Base-by-base conservation (phyloP, 768 basidiomycete species). In the Suillus americanus region DNA sequence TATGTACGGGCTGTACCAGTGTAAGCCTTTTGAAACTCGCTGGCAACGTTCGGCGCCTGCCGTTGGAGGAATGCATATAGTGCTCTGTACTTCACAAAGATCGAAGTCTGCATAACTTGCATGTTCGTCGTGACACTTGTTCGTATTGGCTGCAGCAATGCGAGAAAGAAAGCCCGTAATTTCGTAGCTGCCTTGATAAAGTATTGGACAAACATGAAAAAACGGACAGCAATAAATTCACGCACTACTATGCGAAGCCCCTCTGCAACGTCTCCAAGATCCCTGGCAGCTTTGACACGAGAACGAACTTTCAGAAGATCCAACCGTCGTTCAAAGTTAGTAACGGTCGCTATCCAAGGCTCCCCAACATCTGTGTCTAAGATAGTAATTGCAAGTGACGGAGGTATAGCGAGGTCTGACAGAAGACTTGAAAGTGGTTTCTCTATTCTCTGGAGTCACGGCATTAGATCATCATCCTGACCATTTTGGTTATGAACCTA, bases 1-100 rank as follows among this genome's bases (percentile, higher is more conserved):
- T 97, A 99, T 25, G 92, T 85, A 46, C 95, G 87, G 16, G 92
- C 90, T 33, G 91, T 86, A 40, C 85, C 85, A 35, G 91, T 79
- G 74, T 99, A 99, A 3, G 92, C 89, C 60, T 94, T 82, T 73
- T 95, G 94, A 28, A 99, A 79, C 75, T 99, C 96, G 54, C 84
- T 83, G 3, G 97, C 95, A 37, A 95, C 91, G 40, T 82, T 82
- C 10, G 89, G 83, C 6, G 91, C 91, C 66, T 95, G 91, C 3
- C 93, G 88, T 67, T 90, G 88, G 43, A 99, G 81, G 73, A 99
- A 99, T 1, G 84, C 83, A 70, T 88, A 98, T 64, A 99, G 81
- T 9, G 91, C 80, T 55, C 83, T 84, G 73, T 94, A 95, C 74
- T 95, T 95, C 67, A 95, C 76, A 43, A 98, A 83, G 3, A 95